phyloP scores from a whole-genome alignment of 495 filamentous ascomycete species.

The Aspergillus steynii region DNA sequence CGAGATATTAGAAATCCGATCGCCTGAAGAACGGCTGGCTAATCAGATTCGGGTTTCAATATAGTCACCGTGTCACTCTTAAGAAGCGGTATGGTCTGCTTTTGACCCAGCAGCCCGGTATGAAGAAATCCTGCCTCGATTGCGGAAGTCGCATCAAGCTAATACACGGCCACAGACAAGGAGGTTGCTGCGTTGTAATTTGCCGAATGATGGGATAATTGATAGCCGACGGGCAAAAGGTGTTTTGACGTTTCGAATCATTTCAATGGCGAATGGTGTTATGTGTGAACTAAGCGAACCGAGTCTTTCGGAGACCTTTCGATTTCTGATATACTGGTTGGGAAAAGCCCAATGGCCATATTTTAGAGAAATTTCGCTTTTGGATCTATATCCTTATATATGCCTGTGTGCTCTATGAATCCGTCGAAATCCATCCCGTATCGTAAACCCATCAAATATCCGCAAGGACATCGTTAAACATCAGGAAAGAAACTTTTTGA shows the following conservation, averaged over 20 bases:
- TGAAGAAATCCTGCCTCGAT: slow-evolving; percentile 1
- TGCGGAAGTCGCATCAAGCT: slow-evolving; percentile 6
- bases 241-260: slow-evolving; percentile 33
- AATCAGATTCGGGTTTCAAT: neutral
- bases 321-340: slow-evolving; percentile 6
- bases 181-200: slow-evolving; percentile 33
- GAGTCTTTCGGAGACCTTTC: slow-evolving; percentile 3
- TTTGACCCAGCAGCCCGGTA: slow-evolving; percentile 73
- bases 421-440: slow-evolving; percentile 14
- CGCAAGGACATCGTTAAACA: slow-evolving; percentile 16
- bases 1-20: neutral
- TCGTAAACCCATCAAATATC: slow-evolving; percentile 22
- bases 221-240: slow-evolving; percentile 31
- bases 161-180: slow-evolving; percentile 26
- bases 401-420: slow-evolving; percentile 22
- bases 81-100: slow-evolving; percentile 90
- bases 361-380: slow-evolving; percentile 5
- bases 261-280: slow-evolving; percentile 50
- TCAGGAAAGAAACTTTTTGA: slow-evolving; percentile 25
- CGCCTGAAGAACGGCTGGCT: neutral
- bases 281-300: slow-evolving; percentile 23
- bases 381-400: slow-evolving; percentile 19
- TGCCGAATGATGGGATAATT: slow-evolving; percentile 11
- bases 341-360: slow-evolving; percentile 2
- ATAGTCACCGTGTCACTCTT: slow-evolving; percentile 83